Evolutionary conservation across 495 filamentous ascomycete species (phyloP), one percentile per base, ranked within the genome.

Genomic region (Penicillium manginii): DNA sequence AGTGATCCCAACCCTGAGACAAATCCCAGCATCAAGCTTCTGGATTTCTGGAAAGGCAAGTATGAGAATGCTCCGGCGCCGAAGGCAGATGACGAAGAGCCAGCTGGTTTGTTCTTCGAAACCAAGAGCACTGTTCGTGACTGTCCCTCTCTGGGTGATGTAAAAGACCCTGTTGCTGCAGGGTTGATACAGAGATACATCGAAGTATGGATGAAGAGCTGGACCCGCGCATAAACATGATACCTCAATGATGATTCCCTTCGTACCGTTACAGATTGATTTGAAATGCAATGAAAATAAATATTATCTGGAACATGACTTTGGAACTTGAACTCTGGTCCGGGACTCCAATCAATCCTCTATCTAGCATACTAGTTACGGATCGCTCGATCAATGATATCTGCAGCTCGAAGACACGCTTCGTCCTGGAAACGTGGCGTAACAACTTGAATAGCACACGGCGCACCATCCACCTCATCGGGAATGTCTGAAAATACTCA

Each of bases 11-110:
- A 86, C 63, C 78, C 82, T 2, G 67, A 71, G 48, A 74, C 68
- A 33, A 88, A 87, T 50, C 84, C 86, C 1, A 75, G 82, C n/a
- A 77, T 84, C 43, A 87, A 87, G 64, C 68, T 88, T 19, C 55
- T 86, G 17, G 78, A 80, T 26, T 87, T 83, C 70, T 88, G 72
- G 61, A 54, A 49, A 37, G 58, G 54, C 2, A 78, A 74, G 45
- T 74, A 73, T 48, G 68, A 52, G 10, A 31, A 19, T 12, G 4
- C 21, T 15, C 3, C 8, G 2, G n/a, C 18, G 33, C 17, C 32
- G 5, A 42, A 40, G 8, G 45, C 19, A 10, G 26, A 17, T 43
- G 43, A 58, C 29, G 40, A 47, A 14, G 19, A 22, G 45, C 45
- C 19, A n/a, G 42, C 42, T 1, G 59, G 61, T 1, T 55, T 65